These are phyloP conservation scores for Penicillium turbatum DNA, from an alignment of 495 filamentous ascomycete genomes.

Conservation along the genomic window DNA sequence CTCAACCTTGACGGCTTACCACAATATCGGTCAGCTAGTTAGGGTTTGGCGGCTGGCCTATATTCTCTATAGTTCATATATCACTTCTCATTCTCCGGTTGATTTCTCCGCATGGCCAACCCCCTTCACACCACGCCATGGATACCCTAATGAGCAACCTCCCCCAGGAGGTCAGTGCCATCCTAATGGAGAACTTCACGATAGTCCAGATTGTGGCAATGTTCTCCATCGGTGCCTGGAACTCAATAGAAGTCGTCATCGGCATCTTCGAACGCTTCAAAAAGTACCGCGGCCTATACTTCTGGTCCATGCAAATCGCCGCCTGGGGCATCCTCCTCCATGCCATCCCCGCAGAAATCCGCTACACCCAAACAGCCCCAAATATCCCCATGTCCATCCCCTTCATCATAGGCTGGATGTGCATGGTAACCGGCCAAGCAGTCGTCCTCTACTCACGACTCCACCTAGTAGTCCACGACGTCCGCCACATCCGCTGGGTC, in stretches of 20 bases:
- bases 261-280: slow-evolving; percentile 35
- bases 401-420: slow-evolving; percentile 50
- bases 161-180: slow-evolving; percentile 2
- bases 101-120: background rate
- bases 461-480: slow-evolving; percentile 45
- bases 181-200: slow-evolving; percentile 9
- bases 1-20: background rate
- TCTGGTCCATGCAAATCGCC: slow-evolving; percentile 34
- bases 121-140: slow-evolving; percentile 8
- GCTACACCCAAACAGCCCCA: background rate
- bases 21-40: background rate
- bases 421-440: slow-evolving; percentile 61
- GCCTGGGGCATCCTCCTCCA: slow-evolving; percentile 30
- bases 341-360: slow-evolving; percentile 11
- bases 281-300: slow-evolving; percentile 34
- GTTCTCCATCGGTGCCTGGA: slow-evolving; percentile 27
- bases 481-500: slow-evolving; percentile 33
- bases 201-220: slow-evolving; percentile 12
- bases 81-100: background rate
- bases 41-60: background rate
- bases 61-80: background rate
- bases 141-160: slow-evolving; percentile 11
- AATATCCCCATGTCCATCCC: background rate
- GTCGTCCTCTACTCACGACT: slow-evolving; percentile 63
- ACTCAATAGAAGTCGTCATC: slow-evolving; percentile 30